Evolutionary conservation across 148 eudicot genomes (phyloP).

Genomic region (Amaranthus palmeri): DNA sequence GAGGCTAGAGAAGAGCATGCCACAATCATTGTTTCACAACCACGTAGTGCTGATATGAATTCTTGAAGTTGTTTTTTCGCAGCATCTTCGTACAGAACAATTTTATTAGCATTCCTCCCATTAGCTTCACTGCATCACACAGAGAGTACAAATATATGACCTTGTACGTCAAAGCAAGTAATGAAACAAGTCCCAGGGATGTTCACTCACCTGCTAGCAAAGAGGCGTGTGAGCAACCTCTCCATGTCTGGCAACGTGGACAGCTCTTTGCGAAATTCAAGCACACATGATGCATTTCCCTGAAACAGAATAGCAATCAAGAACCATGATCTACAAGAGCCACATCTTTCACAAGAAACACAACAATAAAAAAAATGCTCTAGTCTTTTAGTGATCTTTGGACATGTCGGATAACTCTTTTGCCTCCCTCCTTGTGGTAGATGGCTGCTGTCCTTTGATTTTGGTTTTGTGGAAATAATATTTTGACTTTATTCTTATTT

Average conservation of each 20-base stretch:
- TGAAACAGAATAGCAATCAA: conserved; percentile 31
- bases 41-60: conserved; percentile 83
- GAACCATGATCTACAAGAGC: conserved; percentile 9
- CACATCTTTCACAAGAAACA: not conserved
- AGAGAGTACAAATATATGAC: conserved; percentile 11
- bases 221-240: conserved; percentile 77
- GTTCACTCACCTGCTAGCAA: conserved; percentile 65
- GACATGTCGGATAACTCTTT: no score
- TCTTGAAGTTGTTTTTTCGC: conserved; percentile 87
- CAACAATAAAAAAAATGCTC: not conserved
- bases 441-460: no score
- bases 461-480: no score
- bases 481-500: no score
- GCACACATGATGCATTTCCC: conserved; percentile 53
- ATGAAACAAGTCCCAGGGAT: not conserved
- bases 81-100: conserved; percentile 90
- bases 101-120: conserved; percentile 87
- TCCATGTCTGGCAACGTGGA: conserved; percentile 90
- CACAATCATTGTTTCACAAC: conserved; percentile 67
- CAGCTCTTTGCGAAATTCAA: conserved; percentile 78
- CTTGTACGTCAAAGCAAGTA: conserved; percentile 5
- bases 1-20: conserved; percentile 73
- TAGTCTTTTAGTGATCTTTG: no score
- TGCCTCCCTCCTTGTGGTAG: no score
- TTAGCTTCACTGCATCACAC: conserved; percentile 64